phyloP scores from a whole-genome alignment of 164 flowering plant species.

The Berberis thunbergii region DNA sequence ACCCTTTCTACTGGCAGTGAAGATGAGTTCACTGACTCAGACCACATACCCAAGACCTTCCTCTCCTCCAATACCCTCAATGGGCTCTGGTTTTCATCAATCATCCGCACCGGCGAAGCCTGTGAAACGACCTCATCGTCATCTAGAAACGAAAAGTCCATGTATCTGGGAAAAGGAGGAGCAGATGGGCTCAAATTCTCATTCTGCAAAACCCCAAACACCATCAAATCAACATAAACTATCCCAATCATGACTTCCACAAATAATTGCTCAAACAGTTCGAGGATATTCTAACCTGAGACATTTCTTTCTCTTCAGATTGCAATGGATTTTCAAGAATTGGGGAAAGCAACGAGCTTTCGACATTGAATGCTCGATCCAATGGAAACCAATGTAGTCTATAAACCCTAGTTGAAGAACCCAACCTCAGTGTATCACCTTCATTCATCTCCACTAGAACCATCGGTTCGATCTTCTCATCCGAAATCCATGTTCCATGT shows the following conservation, averaged over 20 bases:
- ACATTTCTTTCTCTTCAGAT: constrained; percentile 14
- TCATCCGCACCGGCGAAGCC: constrained; percentile 3
- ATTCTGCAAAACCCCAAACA: constrained; percentile 7
- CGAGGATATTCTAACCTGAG: no score
- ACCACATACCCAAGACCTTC: constrained; percentile 10
- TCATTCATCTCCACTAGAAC: constrained; percentile 46
- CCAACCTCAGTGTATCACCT: constrained; percentile 65
- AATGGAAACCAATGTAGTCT: constrained; percentile 72
- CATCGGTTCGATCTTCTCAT: constrained; percentile 49
- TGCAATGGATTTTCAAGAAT: constrained; percentile 11
- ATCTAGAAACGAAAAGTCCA: constrained; percentile 15
- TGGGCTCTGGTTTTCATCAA: constrained; percentile 14
- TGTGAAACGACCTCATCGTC: constrained; percentile 7
- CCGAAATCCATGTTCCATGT: constrained; percentile 91
- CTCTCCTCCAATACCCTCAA: constrained; percentile 5
- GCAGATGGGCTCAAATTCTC: constrained; percentile 24
- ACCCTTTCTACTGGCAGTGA: constrained; percentile 12
- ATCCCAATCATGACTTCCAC: no score
- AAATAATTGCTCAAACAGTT: no score
- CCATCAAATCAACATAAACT: no score
- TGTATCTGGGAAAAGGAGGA: constrained; percentile 28
- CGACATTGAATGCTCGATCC: constrained; percentile 45
- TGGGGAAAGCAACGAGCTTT: constrained; percentile 31
- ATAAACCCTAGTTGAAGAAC: constrained; percentile 74
- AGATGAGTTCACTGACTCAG: constrained; percentile 19